Evolutionary conservation across 331 rosid genomes (phyloP).

Genomic region (Quercus tomentella): DNA sequence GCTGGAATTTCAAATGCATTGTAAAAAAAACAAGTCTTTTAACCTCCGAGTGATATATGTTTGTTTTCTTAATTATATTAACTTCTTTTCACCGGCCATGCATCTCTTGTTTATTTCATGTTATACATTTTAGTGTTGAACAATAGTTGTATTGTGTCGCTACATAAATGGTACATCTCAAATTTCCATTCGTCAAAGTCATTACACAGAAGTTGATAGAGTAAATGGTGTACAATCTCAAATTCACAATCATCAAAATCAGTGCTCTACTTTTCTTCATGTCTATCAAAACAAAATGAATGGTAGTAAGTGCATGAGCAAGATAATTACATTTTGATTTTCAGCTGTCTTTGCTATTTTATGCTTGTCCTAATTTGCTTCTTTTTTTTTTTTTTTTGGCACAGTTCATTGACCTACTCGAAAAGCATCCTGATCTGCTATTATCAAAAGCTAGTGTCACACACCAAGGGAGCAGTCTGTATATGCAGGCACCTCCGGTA

Average conservation of each 20-base stretch:
- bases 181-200: background rate
- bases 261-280: background rate
- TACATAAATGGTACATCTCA: background rate
- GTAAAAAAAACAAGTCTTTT: too few relatives aligned
- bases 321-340: background rate
- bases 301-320: background rate
- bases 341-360: background rate
- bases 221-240: background rate
- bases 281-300: background rate
- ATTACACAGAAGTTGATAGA: background rate
- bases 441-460: conserved; percentile 74
- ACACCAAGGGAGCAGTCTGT: conserved; percentile 75
- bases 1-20: too few relatives aligned
- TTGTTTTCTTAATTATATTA: background rate
- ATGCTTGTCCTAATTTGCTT: background rate
- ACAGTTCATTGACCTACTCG: conserved; percentile 76
- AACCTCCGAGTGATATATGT: background rate
- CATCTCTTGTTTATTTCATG: background rate
- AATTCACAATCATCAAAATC: background rate
- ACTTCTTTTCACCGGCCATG: background rate
- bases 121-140: background rate
- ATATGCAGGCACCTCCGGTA: conserved; percentile 95
- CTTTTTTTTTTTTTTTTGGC: conserved; percentile 6
- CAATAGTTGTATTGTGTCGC: background rate
- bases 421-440: conserved; percentile 71